phyloP scores from a whole-genome alignment of 306 rosid species.

The Fragaria vesca region DNA sequence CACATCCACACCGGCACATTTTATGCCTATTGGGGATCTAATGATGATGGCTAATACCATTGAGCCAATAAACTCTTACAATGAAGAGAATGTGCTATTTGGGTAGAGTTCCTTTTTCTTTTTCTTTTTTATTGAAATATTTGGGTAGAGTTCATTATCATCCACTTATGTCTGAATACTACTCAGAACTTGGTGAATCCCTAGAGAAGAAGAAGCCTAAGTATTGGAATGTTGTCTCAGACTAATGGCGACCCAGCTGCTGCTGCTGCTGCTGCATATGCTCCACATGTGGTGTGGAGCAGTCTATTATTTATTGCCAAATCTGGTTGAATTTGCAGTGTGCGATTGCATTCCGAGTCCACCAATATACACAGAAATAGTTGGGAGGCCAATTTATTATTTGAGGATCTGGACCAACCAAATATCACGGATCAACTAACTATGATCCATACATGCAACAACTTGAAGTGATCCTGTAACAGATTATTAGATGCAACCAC shows the following conservation, averaged over 20 bases:
- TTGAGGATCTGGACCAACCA: constrained; percentile 29
- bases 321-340: constrained; percentile 5
- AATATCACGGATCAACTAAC: constrained; percentile 45
- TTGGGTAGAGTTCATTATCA: neutral
- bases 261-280: neutral
- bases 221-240: constrained; percentile 12
- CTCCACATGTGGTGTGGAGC: neutral
- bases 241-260: neutral
- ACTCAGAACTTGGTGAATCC: neutral
- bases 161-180: neutral
- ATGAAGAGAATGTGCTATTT: neutral
- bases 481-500: constrained; percentile 14
- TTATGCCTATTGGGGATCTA: neutral
- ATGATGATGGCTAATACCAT: constrained; percentile 14
- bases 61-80: constrained; percentile 12
- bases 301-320: constrained; percentile 12
- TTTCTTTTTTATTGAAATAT: neutral
- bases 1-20: neutral
- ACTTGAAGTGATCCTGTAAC: neutral
- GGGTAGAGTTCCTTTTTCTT: neutral
- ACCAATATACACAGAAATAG: neutral
- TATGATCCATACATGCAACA: constrained; percentile 25
- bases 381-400: neutral
- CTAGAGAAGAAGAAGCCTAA: neutral
- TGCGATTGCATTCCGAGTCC: constrained; percentile 2